Percentiles rank a stretch among this genome's conserved stretches.
phyloP scores from a whole-genome alignment of 164 flowering plant genomes.

The Vitis labrusca region DNA sequence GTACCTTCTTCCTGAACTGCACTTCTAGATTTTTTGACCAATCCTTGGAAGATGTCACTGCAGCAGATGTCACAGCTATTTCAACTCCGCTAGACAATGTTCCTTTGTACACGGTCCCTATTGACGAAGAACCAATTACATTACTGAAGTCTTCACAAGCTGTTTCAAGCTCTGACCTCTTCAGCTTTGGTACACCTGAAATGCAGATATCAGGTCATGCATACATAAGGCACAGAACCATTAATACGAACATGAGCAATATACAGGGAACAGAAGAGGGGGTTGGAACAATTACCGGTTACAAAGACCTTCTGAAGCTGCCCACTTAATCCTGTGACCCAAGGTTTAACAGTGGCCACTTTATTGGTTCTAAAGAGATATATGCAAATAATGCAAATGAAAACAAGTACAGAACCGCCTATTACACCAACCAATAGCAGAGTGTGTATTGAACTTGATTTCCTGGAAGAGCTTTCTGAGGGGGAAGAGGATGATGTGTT shows the following conservation, averaged over 20 bases:
- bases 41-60: constrained; percentile 42
- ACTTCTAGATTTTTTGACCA: constrained; percentile 62
- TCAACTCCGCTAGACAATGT: constrained; percentile 84
- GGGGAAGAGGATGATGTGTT: constrained; percentile 5
- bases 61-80: constrained; percentile 65
- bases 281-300: constrained; percentile 54
- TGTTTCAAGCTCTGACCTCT: constrained; percentile 56
- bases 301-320: constrained; percentile 87
- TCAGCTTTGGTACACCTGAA: constrained; percentile 69
- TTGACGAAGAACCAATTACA: constrained; percentile 61
- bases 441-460: constrained; percentile 1
- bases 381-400: constrained; percentile 29
- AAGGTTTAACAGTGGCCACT: constrained; percentile 66
- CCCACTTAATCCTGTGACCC: constrained; percentile 91
- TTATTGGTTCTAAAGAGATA: constrained; percentile 40
- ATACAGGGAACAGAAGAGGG: not conserved
- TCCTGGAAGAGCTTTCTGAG: constrained; percentile 3
- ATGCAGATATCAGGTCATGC: constrained; percentile 1
- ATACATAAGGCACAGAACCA: not conserved
- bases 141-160: constrained; percentile 90
- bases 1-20: constrained; percentile 76
- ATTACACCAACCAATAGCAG: constrained; percentile 30
- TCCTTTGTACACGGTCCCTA: constrained; percentile 72
- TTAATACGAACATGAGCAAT: not conserved
- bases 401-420: constrained; percentile 38